A percentile compares a stretch with the other conserved stretches of the same genome.
Evolutionary conservation across 169 alveolate genomes (phyloP).

Genomic region (Theileria sp.): DNA sequence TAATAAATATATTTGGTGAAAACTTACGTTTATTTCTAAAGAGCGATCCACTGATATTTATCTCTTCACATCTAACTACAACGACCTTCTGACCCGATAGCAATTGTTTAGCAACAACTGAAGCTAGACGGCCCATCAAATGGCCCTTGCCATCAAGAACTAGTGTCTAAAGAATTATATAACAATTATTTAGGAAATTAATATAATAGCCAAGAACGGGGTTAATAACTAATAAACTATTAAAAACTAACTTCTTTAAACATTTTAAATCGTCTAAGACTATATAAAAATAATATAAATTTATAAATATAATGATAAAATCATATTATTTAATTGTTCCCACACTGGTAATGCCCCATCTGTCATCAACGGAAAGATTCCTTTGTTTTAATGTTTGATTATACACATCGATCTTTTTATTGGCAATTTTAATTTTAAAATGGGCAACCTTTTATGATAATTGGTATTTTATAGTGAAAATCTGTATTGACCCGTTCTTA

Average conservation of each 20-base stretch:
- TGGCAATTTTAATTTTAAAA: too few relatives aligned
- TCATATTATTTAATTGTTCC: slow-evolving; percentile 4
- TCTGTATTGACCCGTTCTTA: background rate
- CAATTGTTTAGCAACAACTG: slow-evolving; percentile 96
- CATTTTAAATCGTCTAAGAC: slow-evolving; percentile 31
- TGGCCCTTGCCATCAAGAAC: slow-evolving; percentile 98
- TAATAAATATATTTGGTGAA: background rate
- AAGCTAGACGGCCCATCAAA: slow-evolving; percentile 97
- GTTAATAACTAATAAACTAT: background rate
- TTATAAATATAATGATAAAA: background rate
- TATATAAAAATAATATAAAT: slow-evolving; percentile 11
- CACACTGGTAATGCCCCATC: slow-evolving; percentile 35
- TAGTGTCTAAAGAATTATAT: background rate
- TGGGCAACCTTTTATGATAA: background rate
- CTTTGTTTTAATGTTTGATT: background rate
- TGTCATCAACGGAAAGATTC: background rate
- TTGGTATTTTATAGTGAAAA: background rate
- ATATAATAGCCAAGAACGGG: too few relatives aligned
- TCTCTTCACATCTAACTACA: slow-evolving; percentile 95
- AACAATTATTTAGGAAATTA: background rate
- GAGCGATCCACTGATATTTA: slow-evolving; percentile 93
- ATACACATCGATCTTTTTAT: background rate
- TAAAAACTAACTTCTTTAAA: slow-evolving; percentile 61
- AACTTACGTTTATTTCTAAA: slow-evolving; percentile 88
- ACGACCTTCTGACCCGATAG: slow-evolving; percentile 95